A percentile compares a stretch with the other conserved stretches of the same genome.
phyloP scores from a whole-genome alignment of 2,329 filamentous ascomycete species.

The Alternaria dauci region DNA sequence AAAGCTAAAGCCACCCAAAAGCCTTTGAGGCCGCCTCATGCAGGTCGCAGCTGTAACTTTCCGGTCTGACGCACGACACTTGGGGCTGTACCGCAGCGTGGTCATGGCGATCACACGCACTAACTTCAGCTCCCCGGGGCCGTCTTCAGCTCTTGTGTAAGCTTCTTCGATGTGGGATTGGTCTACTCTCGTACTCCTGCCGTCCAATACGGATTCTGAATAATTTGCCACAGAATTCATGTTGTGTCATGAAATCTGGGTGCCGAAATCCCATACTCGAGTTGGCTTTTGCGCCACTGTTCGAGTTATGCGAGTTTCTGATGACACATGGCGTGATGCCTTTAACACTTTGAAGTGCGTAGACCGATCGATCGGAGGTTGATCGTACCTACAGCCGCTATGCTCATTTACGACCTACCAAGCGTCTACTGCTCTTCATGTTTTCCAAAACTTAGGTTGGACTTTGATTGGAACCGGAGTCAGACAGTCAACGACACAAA shows the following conservation, averaged over 20 bases:
- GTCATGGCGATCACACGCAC: neutral
- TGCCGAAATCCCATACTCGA: neutral
- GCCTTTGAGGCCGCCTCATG: neutral
- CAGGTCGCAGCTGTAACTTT: neutral
- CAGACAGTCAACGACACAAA: neutral
- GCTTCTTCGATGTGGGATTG: neutral
- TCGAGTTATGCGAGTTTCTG: neutral
- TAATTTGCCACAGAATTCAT: neutral
- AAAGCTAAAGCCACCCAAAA: neutral
- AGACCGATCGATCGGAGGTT: neutral
- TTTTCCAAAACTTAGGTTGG: neutral
- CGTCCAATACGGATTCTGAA: neutral
- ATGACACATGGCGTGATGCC: neutral
- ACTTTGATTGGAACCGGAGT: neutral
- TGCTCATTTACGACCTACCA: neutral
- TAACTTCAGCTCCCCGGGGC: neutral
- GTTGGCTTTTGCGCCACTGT: neutral
- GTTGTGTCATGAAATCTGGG: neutral
- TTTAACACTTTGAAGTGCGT: neutral
- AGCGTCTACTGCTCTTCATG: too few relatives aligned
- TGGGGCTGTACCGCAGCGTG: neutral
- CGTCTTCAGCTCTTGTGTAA: neutral
- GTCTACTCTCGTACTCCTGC: neutral
- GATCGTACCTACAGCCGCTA: neutral
- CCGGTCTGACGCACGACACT: neutral